Percentiles rank a stretch among this genome's conserved stretches.
Evolutionary conservation across 306 rosid genomes (phyloP).

Genomic region (peach (Prunus persica)): DNA sequence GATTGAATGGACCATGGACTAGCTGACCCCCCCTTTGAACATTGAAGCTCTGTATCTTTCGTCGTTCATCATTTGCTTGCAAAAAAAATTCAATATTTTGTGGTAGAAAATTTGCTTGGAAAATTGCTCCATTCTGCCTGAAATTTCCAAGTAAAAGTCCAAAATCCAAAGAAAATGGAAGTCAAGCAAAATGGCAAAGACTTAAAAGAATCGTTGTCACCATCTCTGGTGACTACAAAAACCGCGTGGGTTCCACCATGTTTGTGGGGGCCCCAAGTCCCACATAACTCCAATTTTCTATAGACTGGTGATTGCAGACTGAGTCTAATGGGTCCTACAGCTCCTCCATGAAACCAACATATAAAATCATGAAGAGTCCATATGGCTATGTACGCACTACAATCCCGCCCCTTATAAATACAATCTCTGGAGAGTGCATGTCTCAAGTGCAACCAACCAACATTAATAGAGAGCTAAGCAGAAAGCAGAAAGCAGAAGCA

Average conservation of each 20-base stretch:
- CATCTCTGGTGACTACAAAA: conserved; percentile 18
- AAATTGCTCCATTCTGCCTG: background rate
- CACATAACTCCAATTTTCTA: background rate
- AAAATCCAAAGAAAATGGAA: conserved; percentile 13
- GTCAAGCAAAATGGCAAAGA: conserved; percentile 8
- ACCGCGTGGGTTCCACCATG: conserved; percentile 61
- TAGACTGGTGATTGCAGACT: conserved; percentile 19
- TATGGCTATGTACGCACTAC: background rate
- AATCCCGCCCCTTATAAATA: background rate
- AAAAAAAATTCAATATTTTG: background rate
- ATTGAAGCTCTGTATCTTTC: background rate
- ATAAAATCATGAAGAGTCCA: background rate
- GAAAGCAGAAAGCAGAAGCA: background rate
- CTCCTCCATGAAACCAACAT: background rate
- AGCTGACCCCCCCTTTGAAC: conserved; percentile 5
- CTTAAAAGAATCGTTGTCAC: background rate
- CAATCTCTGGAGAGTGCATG: too few species aligned
- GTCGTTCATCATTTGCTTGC: background rate
- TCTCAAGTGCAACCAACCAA: conserved; percentile 10
- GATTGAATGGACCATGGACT: conserved; percentile 21
- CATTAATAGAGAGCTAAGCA: background rate
- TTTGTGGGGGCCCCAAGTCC: background rate
- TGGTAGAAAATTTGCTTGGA: conserved; percentile 10
- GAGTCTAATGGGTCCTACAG: conserved; percentile 9
- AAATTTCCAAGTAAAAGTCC: conserved; percentile 49